Evolutionary conservation across 441 rosid species (phyloP).

Genomic region (Pelargonium cotyledonis): DNA sequence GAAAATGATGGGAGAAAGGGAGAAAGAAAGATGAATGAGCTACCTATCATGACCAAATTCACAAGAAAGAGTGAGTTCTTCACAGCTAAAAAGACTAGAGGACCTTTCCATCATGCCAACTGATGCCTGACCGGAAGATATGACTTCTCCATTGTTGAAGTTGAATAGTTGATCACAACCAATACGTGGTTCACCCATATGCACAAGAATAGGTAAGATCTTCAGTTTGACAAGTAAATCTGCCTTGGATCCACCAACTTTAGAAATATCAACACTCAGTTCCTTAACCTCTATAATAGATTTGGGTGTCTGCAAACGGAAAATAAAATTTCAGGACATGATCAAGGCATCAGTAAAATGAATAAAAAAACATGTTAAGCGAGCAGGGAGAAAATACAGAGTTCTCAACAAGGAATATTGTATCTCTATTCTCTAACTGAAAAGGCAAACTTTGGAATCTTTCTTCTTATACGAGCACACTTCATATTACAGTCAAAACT

Average conservation of each 20-base stretch:
- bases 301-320: conserved; percentile 58
- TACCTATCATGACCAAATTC: conserved; percentile 95
- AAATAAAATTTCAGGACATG: background rate
- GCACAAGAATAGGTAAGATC: conserved; percentile 57
- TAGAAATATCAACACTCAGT: conserved; percentile 64
- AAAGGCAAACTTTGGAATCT: background rate
- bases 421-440: background rate
- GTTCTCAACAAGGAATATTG: background rate
- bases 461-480: background rate
- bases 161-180: conserved; percentile 32
- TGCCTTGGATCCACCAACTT: conserved; percentile 71
- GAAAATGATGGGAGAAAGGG: conserved; percentile 10
- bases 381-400: background rate
- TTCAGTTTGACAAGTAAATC: conserved; percentile 63
- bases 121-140: conserved; percentile 40
- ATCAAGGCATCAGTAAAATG: background rate
- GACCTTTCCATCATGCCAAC: conserved; percentile 46
- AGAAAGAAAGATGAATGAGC: background rate
- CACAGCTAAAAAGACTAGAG: conserved; percentile 66
- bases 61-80: conserved; percentile 68
- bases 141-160: conserved; percentile 35
- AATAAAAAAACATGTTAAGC: background rate
- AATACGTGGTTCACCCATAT: conserved; percentile 37
- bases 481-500: background rate
- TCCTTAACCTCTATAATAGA: conserved; percentile 69